A percentile compares a stretch with the other conserved stretches of the same genome.
Evolutionary conservation across 768 basidiomycete genomes (phyloP).

Genomic region (Cystofilobasidium bisporidii): DNA sequence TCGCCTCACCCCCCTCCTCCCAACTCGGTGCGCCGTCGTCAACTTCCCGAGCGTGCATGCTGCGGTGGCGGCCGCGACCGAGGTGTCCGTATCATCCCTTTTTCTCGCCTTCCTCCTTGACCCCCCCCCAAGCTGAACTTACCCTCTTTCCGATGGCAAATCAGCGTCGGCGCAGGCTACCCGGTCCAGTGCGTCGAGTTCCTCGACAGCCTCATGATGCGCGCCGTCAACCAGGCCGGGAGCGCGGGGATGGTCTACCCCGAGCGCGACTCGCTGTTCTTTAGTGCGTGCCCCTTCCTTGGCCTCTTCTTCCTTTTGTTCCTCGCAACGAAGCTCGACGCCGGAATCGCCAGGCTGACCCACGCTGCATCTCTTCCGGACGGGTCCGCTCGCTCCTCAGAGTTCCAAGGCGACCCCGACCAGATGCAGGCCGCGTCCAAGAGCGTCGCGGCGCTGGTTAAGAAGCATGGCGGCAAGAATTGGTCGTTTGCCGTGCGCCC

Average conservation of each 20-base stretch:
- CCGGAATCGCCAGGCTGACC: too few species aligned
- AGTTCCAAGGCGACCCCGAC: conserved; percentile 43
- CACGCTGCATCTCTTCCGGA: not conserved
- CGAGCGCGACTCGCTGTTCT: conserved; percentile 70
- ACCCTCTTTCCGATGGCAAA: conserved; percentile 42
- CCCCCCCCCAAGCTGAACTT: too few species aligned
- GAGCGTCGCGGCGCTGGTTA: conserved; percentile 53
- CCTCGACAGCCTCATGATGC: conserved; percentile 51
- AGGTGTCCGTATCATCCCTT: conserved; percentile 44
- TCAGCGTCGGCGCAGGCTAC: conserved; percentile 10
- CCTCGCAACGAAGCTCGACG: too few species aligned
- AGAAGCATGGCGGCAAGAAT: conserved; percentile 56
- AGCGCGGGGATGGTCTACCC: conserved; percentile 47
- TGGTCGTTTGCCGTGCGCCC: conserved; percentile 63
- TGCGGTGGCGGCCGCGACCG: conserved; percentile 72
- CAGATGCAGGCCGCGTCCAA: conserved; percentile 51
- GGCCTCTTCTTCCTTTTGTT: too few species aligned
- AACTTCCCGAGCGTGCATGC: conserved; percentile 70
- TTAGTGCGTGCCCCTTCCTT: conserved; percentile 43
- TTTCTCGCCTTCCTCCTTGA: conserved; percentile 39
- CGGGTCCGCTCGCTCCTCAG: not conserved
- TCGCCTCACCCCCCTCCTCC: conserved; percentile 66
- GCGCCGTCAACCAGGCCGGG: conserved; percentile 23
- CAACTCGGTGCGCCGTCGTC: conserved; percentile 77
- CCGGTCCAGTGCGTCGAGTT: conserved; percentile 41